Base-by-base conservation (phyloP, 1,284 basidiomycete species). In the Malassezia arunalokei region DNA sequence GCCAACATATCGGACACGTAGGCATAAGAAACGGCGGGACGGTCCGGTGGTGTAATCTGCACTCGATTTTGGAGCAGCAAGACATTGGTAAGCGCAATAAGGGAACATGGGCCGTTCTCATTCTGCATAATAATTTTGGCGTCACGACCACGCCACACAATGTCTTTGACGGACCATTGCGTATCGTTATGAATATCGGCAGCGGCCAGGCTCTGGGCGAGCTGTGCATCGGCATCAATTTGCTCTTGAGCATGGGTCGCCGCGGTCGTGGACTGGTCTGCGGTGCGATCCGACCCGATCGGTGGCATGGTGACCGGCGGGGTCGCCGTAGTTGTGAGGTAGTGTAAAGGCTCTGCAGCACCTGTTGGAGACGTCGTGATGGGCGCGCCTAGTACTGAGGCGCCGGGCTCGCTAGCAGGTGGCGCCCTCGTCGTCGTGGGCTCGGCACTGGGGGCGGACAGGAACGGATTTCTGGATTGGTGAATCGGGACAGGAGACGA, bases 1-100 rank as follows among this genome's bases (percentile, higher is more conserved):
- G 82, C 88, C 9, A 94, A 79, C 40, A 89, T 78, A 55, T 83
- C 81, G 1, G 86, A 82, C 7, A 92, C 79, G 60, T 85, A 83
- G 57, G 85, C 82, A 75, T 90, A 92, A 15, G 85, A 84, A 24
- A 88, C 87, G 8, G 80, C 81, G 8, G 65, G 54, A 70, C 78
- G 41, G 83, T 82, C 48, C 78, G 77, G 29, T 73, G 77, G 0
- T 81, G 86, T 61, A 40, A 64, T 57, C 42, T 46, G 38, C 14
- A 66, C 42, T 31, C 56, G 53, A 29, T 54, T 57, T 11, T 62
- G 56, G 8, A 73, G 51, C 12, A 71, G 57, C 14, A 69, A 55
- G 33, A 69, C 55, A 52, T 70, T 70, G 55, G 60, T 64, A 58
- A 89, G 83, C 9, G 87, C 86, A 61, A 92, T 85, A 59, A 92